Evolutionary conservation across 768 basidiomycete species (phyloP), one percentile per base, ranked within the genome.

Genomic region (Rhodocollybia butyracea): DNA sequence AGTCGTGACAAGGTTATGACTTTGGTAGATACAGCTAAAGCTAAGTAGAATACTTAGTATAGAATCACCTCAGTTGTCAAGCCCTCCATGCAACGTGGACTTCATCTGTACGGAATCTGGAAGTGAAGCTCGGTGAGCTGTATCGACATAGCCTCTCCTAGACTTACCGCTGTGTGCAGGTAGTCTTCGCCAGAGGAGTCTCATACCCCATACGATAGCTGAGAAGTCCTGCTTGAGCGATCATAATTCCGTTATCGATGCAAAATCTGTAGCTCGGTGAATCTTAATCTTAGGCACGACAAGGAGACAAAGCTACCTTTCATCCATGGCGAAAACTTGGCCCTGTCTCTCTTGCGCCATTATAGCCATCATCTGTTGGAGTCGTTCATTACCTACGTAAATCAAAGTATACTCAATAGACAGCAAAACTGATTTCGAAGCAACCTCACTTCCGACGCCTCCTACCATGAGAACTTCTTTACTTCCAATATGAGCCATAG

Each of bases 231-330:
- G 97, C 97, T 66, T 99, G 97, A 2, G 97, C 96, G 53, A 99
- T 98, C 97, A 99, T 99, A 62, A 98, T 96, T 1, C 97, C 97
- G 62, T 99, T 99, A 69, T 99, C 97, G 57, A 99, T 98, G 71
- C 97, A 98, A 70, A 96, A 98, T 52, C 95, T 96, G n/a, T n/a
- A 21, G 36, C 5, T 50, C 34, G 1, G n/a, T 50, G 13, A 50
- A 38, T 50, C 39, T 19, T 5, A 19, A 27, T 13, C 22, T 17
- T 8, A 19, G 38, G 26, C 19, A 3, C 48, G n/a, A 15, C 55
- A 13, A 34, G 30, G 21, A 31, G 38, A 13, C 5, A 51, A 21
- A 22, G 27, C 51, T 61, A 91, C 96, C 94, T 79, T 70, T 98
- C 95, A 68, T 99, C 96, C 0, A 91, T 98, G 4, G 95, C 94